These are phyloP conservation scores for Strobilomyces confusus DNA, from an alignment of 768 basidiomycete genomes.

Conservation along the genomic window DNA sequence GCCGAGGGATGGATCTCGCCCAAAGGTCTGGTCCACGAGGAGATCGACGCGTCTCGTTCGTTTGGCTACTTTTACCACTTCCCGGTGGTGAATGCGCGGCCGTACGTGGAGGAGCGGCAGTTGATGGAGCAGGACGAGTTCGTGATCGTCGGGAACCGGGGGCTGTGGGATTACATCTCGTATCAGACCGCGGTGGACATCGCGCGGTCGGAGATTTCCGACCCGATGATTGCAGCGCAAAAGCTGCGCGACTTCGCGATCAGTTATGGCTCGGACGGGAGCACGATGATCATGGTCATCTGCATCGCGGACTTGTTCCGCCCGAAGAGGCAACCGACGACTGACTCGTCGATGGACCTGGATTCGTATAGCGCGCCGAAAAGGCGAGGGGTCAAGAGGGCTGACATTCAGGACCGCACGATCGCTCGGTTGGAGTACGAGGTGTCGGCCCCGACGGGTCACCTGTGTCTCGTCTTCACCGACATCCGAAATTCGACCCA, in stretches of 20 bases:
- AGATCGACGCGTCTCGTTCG: constrained; percentile 85
- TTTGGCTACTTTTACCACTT: constrained; percentile 91
- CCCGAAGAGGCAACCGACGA: constrained; percentile 39
- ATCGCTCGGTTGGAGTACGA: constrained; percentile 69
- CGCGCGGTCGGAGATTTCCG: constrained; percentile 63
- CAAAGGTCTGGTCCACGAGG: constrained; percentile 86
- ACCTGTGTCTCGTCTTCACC: constrained; percentile 92
- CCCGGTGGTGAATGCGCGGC: constrained; percentile 87
- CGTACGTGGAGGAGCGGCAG: constrained; percentile 66
- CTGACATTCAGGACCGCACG: constrained; percentile 51
- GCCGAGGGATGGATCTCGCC: constrained; percentile 96
- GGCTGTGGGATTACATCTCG: constrained; percentile 90
- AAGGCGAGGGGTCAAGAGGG: constrained; percentile 38
- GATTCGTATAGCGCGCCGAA: constrained; percentile 26
- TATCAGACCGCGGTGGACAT: constrained; percentile 97
- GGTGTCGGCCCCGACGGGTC: constrained; percentile 80
- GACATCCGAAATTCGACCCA: constrained; percentile 97
- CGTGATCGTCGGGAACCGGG: constrained; percentile 90
- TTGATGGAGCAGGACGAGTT: constrained; percentile 89
- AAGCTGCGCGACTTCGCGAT: constrained; percentile 96
- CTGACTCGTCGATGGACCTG: constrained; percentile 37
- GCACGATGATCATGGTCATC: constrained; percentile 98
- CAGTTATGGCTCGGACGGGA: constrained; percentile 91
- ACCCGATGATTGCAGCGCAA: constrained; percentile 91
- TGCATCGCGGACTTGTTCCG: constrained; percentile 76